Conservation (phyloP, 306 rosid genomes). For the Ammopiptanthus mongolicus region DNA sequence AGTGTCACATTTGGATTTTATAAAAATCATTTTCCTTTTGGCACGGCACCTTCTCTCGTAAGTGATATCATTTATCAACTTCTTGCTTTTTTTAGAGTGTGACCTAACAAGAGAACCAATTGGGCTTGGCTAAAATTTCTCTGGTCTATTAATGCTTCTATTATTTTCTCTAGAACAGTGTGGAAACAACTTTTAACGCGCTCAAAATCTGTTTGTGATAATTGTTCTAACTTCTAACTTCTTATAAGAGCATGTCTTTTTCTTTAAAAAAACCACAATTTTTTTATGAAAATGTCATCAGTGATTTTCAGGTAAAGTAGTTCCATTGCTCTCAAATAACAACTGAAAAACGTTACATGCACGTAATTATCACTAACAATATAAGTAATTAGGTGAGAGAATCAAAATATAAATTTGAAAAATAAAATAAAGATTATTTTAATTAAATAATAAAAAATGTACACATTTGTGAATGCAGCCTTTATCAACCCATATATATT, state of each 20-base stretch:
- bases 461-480: no score
- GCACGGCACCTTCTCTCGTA: slow-evolving; percentile 6
- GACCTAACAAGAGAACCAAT: slow-evolving; percentile 22
- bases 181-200: not conserved
- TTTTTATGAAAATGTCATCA: not conserved
- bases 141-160: not conserved
- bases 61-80: slow-evolving; percentile 14
- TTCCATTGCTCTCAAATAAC: no score
- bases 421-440: no score
- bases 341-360: no score
- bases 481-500: no score
- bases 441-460: no score
- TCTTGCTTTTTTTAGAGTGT: slow-evolving; percentile 16
- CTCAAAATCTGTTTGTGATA: not conserved
- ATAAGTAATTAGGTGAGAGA: no score
- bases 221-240: no score
- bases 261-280: no score
- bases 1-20: no score
- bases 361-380: no score
- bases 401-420: no score
- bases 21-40: not conserved
- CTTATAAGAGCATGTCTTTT: not conserved
- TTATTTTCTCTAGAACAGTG: not conserved
- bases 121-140: not conserved
- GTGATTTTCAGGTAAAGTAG: not conserved